Evolutionary conservation across 495 filamentous ascomycete genomes (phyloP).

Genomic region (Amphirosellinia nigrospora): DNA sequence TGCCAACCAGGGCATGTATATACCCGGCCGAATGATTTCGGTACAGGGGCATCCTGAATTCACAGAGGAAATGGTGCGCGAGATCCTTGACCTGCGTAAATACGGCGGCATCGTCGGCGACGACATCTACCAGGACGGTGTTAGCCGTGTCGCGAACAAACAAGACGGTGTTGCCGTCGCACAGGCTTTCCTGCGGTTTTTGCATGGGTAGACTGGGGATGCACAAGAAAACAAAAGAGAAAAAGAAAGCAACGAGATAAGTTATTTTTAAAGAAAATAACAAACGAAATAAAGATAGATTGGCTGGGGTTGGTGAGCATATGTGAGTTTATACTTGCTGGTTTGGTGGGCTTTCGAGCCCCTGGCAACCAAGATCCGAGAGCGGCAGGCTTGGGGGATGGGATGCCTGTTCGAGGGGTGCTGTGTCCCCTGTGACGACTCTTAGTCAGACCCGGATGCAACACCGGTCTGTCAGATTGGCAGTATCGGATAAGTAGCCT

Average conservation of each 20-base stretch:
- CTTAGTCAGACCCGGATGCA: constrained; percentile 27
- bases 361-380: background rate
- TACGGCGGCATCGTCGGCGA: constrained; percentile 69
- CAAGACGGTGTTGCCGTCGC: constrained; percentile 80
- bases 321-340: constrained; percentile 15
- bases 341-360: constrained; percentile 4
- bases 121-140: constrained; percentile 67
- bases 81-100: constrained; percentile 68
- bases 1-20: constrained; percentile 81
- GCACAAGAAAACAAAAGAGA: background rate
- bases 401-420: constrained; percentile 12
- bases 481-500: constrained; percentile 6
- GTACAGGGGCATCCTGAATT: constrained; percentile 96
- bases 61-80: constrained; percentile 71
- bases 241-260: background rate
- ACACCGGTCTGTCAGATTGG: constrained; percentile 12
- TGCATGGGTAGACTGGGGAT: constrained; percentile 56
- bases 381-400: background rate
- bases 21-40: constrained; percentile 68
- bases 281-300: background rate
- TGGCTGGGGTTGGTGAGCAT: constrained; percentile 9
- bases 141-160: constrained; percentile 64
- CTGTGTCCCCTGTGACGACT: constrained; percentile 8
- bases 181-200: constrained; percentile 73
- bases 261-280: no score